Evolutionary conservation across 139 green algal species (phyloP).

Genomic region (Haematococcus sp.): DNA sequence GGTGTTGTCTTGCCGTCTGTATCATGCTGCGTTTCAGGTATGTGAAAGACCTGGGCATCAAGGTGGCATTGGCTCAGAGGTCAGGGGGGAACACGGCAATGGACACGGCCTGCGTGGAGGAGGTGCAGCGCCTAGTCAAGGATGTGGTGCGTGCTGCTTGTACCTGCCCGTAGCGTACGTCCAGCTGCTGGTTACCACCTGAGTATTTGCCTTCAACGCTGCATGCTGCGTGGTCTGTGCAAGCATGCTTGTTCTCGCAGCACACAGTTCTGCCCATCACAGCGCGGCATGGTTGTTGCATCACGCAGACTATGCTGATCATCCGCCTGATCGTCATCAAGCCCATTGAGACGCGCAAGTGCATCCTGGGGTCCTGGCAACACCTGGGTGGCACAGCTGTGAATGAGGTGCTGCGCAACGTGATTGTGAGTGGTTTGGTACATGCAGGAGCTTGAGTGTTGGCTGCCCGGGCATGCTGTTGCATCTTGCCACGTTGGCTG

Average conservation of each 20-base stretch:
- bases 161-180: no score
- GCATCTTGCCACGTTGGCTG: no score
- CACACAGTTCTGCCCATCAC: no score
- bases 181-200: no score
- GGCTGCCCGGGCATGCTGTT: no score
- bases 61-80: constrained; percentile 26
- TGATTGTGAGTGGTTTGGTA: background rate
- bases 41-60: constrained; percentile 52
- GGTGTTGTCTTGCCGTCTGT: no score
- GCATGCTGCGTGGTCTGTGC: no score
- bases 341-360: constrained; percentile 63
- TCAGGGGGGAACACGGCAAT: background rate
- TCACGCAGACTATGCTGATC: constrained; percentile 49
- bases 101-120: background rate
- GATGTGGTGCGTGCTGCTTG: constrained; percentile 37
- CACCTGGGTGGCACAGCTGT: constrained; percentile 51
- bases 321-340: constrained; percentile 57
- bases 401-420: background rate
- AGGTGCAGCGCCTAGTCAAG: constrained; percentile 33
- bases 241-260: no score
- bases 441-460: no score
- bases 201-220: no score
- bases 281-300: no score
- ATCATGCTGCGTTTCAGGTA: constrained; percentile 17
- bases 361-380: constrained; percentile 53